Conservation (phyloP, 2,329 filamentous ascomycete genomes). For the Diaporthe batatas region DNA sequence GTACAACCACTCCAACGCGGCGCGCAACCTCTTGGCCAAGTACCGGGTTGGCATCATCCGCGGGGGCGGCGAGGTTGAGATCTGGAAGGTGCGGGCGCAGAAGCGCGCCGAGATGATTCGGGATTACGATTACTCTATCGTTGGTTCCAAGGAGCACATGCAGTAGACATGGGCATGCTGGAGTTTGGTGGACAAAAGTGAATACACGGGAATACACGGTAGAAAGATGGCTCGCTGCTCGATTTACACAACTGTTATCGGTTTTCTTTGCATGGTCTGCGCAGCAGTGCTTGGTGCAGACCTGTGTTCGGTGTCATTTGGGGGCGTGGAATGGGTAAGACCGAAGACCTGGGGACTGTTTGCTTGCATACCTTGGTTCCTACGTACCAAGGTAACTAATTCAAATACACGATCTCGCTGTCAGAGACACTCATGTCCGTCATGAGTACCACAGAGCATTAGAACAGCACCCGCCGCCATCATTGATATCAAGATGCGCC, state of each 20-base stretch:
- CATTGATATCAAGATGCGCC: slow-evolving; percentile 16
- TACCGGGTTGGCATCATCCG: slow-evolving; percentile 90
- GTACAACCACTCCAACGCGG: slow-evolving; percentile 89
- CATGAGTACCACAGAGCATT: slow-evolving; percentile 29
- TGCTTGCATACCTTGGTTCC: too few species aligned
- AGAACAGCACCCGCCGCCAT: slow-evolving; percentile 25
- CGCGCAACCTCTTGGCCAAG: slow-evolving; percentile 88
- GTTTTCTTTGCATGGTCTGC: not conserved
- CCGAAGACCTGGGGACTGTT: too few species aligned
- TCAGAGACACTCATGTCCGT: not conserved
- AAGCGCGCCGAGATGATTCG: slow-evolving; percentile 54
- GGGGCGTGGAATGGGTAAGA: too few species aligned
- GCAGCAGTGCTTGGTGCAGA: too few species aligned
- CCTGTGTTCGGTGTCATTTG: too few species aligned
- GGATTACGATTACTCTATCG: slow-evolving; percentile 37
- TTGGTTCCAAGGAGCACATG: slow-evolving; percentile 20
- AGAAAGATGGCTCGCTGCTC: not conserved
- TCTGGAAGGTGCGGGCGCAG: slow-evolving; percentile 75
- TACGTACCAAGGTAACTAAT: too few species aligned
- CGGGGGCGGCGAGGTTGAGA: slow-evolving; percentile 89
- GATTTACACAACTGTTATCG: not conserved
- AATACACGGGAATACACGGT: not conserved
- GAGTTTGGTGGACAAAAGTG: not conserved
- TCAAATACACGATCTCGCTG: too few species aligned
- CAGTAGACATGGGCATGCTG: not conserved